Evolutionary conservation across 345 rosid genomes (phyloP), one percentile per base, ranked within the genome.

Genomic region (Mallotus nudiflorus): DNA sequence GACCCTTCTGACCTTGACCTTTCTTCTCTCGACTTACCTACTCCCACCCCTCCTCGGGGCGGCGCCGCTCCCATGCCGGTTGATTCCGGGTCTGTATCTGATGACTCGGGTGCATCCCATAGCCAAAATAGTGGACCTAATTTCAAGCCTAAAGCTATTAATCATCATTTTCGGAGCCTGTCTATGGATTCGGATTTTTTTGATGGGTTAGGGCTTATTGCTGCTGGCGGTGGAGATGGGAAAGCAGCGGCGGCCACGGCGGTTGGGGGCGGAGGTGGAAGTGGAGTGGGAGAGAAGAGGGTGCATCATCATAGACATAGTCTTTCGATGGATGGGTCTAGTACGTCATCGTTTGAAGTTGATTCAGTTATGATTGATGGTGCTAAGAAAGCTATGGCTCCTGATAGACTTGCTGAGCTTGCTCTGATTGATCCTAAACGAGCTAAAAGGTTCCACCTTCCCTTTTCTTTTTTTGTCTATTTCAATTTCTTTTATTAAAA

Each of bases 101-200:
- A 88, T 62, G 96, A 85, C 56, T 84, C 92, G 57, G 80, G 90
- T 5, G 80, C 91, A 7, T 85, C 89, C 73, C 81, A 76, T 81
- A 42, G 46, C 9, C 46, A 42, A 42, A 42, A 12, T 12, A 82
- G 81, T 67, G 73, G 48, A 24, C 77, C 73, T 59, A 49, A 62
- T 35, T 70, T 69, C 22, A 77, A 49, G 77, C 85, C 73, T 77
- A 76, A 76, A 33, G 79, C 79, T 68, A 69, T 82, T 76, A 75
- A 78, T 68, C 98, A 94, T 73, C 74, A n/a, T n/a, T n/a, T 86
- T 65, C 94, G 98, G 9, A 91, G 98, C 82, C 82, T 91, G 46
- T 94, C 98, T 1, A 89, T 94, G 11, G 98, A 94, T 80, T 89
- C 98, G 0, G 92, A 90, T 72, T 89, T 91, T 85, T 85, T 91